Conservation (phyloP, 495 filamentous ascomycete genomes). For the Penicillium samsonianum region DNA sequence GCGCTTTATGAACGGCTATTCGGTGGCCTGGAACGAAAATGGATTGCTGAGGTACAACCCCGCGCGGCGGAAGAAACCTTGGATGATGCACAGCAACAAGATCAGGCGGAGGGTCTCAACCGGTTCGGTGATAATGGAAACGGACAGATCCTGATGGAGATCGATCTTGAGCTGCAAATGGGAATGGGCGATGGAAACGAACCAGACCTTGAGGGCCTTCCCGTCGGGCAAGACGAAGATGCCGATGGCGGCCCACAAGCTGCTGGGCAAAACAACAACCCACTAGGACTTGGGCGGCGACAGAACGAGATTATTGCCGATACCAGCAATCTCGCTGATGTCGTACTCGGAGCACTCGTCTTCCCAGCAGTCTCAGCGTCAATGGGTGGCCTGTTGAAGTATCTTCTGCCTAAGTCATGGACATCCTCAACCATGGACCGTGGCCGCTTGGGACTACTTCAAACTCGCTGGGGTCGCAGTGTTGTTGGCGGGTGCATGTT, state of each 20-base stretch:
- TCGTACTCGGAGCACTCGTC: conserved; percentile 61
- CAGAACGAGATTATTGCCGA: conserved; percentile 52
- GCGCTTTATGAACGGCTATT: conserved; percentile 66
- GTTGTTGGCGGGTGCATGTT: conserved; percentile 79
- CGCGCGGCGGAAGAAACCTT: conserved; percentile 53
- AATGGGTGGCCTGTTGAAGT: conserved; percentile 68
- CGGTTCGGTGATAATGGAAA: conserved; percentile 43
- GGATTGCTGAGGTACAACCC: conserved; percentile 66
- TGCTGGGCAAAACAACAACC: conserved; percentile 30
- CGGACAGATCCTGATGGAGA: conserved; percentile 47
- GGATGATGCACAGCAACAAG: conserved; percentile 47
- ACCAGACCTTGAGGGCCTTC: conserved; percentile 18
- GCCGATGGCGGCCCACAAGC: conserved; percentile 30
- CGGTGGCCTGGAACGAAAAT: conserved; percentile 60
- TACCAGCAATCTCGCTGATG: conserved; percentile 54
- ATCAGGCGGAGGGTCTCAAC: conserved; percentile 42
- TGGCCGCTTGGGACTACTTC: conserved; percentile 61
- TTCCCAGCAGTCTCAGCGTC: conserved; percentile 64
- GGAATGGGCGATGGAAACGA: conserved; percentile 45
- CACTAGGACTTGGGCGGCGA: conserved; percentile 39
- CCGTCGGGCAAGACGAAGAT: conserved; percentile 21
- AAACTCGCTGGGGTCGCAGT: conserved; percentile 75
- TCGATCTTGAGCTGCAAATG: conserved; percentile 45
- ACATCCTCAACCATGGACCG: conserved; percentile 45
- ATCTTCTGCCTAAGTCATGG: conserved; percentile 63